Percentiles rank a stretch among this genome's conserved stretches.
Conservation (phyloP, 768 basidiomycete genomes). For the Coprinopsis sp. region DNA sequence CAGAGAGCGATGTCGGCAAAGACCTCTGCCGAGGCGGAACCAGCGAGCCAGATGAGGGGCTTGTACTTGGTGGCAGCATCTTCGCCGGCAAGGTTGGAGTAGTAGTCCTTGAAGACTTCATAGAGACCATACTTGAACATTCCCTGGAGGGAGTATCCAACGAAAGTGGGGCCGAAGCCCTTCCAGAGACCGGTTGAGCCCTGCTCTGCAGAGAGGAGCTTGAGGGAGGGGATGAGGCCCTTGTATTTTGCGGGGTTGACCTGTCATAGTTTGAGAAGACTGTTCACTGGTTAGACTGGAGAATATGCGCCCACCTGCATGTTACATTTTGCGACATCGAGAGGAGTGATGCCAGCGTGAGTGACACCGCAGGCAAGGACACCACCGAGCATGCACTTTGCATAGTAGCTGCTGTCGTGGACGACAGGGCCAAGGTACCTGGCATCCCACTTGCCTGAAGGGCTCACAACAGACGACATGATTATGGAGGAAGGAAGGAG, state of each 20-base stretch:
- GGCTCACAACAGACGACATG: conserved; percentile 11
- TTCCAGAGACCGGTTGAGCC: conserved; percentile 88
- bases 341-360: conserved; percentile 82
- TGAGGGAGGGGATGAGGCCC: conserved; percentile 57
- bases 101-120: conserved; percentile 91
- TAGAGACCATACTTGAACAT: conserved; percentile 99
- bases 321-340: conserved; percentile 89
- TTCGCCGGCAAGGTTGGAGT: conserved; percentile 87
- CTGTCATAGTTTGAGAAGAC: conserved; percentile 29
- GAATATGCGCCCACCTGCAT: conserved; percentile 63
- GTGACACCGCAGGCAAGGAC: conserved; percentile 83
- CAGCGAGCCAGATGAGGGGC: conserved; percentile 88
- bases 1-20: conserved; percentile 96
- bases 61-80: conserved; percentile 77
- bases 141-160: conserved; percentile 94
- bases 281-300: background rate
- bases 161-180: conserved; percentile 87
- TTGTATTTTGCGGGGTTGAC: conserved; percentile 75
- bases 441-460: conserved; percentile 67
- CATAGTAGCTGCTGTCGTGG: conserved; percentile 71
- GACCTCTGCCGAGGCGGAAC: conserved; percentile 92
- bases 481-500: conserved; percentile 23
- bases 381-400: conserved; percentile 88
- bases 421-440: conserved; percentile 69
- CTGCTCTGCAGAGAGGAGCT: conserved; percentile 71